Percentiles rank a stretch among this genome's conserved stretches.
Evolutionary conservation across 352 stramenopile species (phyloP).

Genomic region (Globisporangium rhizosaccharum): DNA sequence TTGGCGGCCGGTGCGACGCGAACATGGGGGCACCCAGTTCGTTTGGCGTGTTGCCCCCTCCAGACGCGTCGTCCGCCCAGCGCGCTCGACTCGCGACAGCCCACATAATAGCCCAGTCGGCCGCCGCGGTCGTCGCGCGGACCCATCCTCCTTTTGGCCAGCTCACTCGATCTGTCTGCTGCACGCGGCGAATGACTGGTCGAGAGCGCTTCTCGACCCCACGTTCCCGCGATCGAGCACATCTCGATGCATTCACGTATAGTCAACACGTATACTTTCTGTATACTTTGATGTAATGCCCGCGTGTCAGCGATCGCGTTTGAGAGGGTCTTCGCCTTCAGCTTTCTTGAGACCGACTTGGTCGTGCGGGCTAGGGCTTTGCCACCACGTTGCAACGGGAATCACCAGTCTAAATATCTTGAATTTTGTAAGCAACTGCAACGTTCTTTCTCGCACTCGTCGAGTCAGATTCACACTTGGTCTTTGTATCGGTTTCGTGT

Average conservation of each 20-base stretch:
- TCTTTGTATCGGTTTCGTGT: too few relatives aligned
- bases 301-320: background rate
- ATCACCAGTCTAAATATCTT: too few relatives aligned
- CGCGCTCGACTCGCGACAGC: background rate
- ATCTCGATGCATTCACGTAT: background rate
- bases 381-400: too few relatives aligned
- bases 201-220: slow-evolving; percentile 1
- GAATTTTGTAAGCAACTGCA: too few relatives aligned
- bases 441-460: too few relatives aligned
- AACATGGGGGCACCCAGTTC: slow-evolving; percentile 8
- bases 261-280: too few relatives aligned
- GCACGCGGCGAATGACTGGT: slow-evolving; percentile 1
- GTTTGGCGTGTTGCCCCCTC: slow-evolving; percentile 14
- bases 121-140: background rate
- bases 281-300: background rate
- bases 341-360: too few relatives aligned
- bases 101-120: background rate
- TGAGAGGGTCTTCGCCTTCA: background rate
- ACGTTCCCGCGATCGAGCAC: background rate
- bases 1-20: background rate
- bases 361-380: too few relatives aligned
- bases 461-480: too few relatives aligned
- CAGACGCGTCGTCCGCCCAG: background rate
- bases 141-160: slow-evolving; percentile 1
- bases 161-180: background rate